Base-by-base conservation (phyloP, 305 asterid species). In the Petunia hybrid region DNA sequence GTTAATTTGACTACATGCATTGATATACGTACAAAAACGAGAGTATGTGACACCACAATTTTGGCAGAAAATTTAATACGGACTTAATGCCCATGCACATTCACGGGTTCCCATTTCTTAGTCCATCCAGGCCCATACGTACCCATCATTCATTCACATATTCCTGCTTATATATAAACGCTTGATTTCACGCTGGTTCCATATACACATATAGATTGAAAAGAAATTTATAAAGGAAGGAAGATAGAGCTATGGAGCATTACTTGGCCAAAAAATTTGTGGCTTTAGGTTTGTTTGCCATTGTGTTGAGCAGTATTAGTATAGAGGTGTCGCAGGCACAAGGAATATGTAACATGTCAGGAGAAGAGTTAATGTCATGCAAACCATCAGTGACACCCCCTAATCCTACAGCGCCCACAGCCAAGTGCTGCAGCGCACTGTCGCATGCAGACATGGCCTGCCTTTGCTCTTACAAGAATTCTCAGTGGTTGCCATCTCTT, bases 351-450 rank as follows among this genome's bases (percentile, higher is more conserved):
- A 83, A 81, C 65, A 78, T 87, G 76, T 68, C 87, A 22, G 83
- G 82, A 45, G 70, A 87, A 55, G 90, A 85, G 0, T 53, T 87
- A 46, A 66, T 81, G 85, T 84, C 90, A 1, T 87, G 90, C 82
- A 83, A 82, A 75, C 85, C 87, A 7, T 83, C 88, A n/a, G 85
- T 83, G 8, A 85, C 90, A 0, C 84, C 78, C 1, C 90, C 88
- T 1, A 82, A 81, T 8, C 90, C 88, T 1, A 78, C 86, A 8
- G 81, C 79, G 14, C 90, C 90, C 4, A 65, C 90, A 43, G 45
- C 74, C 1, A 42, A 56, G 36, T 82, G 85, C 41, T 82, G 85
- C 36, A 71, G 12, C 40, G 82, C 85, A 2, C 12, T 82, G 61
- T 2, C 82, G 0, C 57, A 62, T 1, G 85, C 85, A 8, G 85